Percentiles rank a stretch among this genome's conserved stretches.
Evolutionary conservation across 2,329 filamentous ascomycete species (phyloP).

Genomic region (Colletotrichum caudatum): DNA sequence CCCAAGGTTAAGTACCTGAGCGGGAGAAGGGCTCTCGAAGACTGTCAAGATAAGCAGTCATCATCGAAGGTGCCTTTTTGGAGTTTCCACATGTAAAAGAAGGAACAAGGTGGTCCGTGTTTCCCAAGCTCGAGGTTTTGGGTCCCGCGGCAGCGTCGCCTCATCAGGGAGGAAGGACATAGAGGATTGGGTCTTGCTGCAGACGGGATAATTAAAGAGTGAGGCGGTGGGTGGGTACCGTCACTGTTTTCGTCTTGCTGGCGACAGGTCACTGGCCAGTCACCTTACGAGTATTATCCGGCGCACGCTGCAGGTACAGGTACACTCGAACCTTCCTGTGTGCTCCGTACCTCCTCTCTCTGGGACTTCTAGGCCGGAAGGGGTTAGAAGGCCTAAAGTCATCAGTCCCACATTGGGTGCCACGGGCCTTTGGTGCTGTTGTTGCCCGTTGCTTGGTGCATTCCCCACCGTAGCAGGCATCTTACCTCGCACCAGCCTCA

Average conservation of each 20-base stretch:
- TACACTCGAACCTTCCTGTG: constrained; percentile 24
- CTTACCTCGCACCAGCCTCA: constrained; percentile 22
- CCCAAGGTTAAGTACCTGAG: neutral
- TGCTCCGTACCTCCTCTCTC: constrained; percentile 14
- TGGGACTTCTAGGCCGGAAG: constrained; percentile 13
- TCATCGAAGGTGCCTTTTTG: constrained; percentile 6
- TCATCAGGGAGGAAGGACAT: constrained; percentile 5
- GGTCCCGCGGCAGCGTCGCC: constrained; percentile 31
- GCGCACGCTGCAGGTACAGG: constrained; percentile 40
- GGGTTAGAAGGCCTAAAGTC: constrained; percentile 17
- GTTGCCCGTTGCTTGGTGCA: constrained; percentile 38
- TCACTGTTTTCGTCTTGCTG: constrained; percentile 16
- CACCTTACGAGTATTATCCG: constrained; percentile 31
- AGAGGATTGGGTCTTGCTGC: constrained; percentile 15
- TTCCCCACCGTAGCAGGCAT: neutral
- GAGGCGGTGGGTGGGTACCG: constrained; percentile 33
- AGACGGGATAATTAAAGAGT: constrained; percentile 20
- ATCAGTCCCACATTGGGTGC: constrained; percentile 26
- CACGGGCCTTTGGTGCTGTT: constrained; percentile 21
- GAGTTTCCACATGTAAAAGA: constrained; percentile 26
- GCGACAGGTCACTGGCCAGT: constrained; percentile 24
- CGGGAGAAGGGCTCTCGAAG: neutral
- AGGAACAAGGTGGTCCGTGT: constrained; percentile 29
- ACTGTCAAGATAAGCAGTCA: neutral
- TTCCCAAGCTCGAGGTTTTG: constrained; percentile 24